Conservation (phyloP, 495 filamentous ascomycete genomes). For the Hypoxylon perforatum region DNA sequence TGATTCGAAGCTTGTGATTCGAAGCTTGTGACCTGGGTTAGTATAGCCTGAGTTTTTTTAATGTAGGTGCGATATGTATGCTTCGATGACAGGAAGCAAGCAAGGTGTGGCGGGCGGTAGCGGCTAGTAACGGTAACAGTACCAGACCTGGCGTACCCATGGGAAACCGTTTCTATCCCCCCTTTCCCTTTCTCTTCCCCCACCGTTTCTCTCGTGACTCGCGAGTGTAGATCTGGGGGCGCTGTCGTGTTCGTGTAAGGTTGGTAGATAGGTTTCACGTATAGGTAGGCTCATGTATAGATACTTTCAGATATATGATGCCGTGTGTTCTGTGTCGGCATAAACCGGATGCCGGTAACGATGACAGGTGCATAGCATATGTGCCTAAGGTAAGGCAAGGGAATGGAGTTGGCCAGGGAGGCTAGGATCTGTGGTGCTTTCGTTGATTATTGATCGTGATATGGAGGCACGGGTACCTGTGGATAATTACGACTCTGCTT, state of each 20-base stretch:
- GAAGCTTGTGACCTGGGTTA: not conserved
- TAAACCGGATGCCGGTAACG: conserved; percentile 23
- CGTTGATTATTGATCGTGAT: no score
- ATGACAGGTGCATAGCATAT: conserved; percentile 21
- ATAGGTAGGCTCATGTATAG: conserved; percentile 4
- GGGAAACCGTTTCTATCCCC: not conserved
- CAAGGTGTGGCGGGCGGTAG: not conserved
- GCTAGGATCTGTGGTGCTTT: no score
- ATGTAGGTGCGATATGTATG: not conserved
- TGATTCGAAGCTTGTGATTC: not conserved
- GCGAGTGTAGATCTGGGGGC: not conserved
- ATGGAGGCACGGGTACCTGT: not conserved
- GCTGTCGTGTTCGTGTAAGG: not conserved
- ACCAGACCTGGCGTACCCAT: conserved; percentile 2
- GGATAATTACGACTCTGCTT: not conserved
- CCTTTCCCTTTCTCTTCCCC: no score
- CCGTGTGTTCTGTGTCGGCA: conserved; percentile 1
- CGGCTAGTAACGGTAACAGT: conserved; percentile 40
- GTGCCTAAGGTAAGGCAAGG: conserved; percentile 9
- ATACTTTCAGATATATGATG: not conserved
- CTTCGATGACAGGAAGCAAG: not conserved
- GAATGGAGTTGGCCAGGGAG: no score
- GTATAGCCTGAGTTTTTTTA: not conserved
- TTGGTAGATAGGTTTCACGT: not conserved
- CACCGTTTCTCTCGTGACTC: not conserved